Evolutionary conservation across 1,139 yeast genomes (phyloP), one percentile per base, ranked within the genome.

Genomic region (Wickerhamomyces sp.): DNA sequence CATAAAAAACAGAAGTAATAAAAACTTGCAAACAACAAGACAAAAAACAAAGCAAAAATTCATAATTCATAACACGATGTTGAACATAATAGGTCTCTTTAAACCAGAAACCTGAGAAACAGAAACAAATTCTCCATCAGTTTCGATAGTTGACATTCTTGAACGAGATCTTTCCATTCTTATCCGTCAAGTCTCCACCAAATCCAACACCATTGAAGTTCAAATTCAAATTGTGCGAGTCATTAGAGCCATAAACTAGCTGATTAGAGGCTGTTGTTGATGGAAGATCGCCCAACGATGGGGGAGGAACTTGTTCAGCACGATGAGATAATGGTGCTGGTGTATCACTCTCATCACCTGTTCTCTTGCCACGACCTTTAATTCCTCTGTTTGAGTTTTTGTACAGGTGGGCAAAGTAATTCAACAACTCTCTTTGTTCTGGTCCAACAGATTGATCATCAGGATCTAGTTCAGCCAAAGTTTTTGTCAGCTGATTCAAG

Each of bases 311-410:
- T 18, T 18, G 14, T 5, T 8, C 27, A 27, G 15, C 14, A 14
- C 18, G 30, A 10, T 9, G 27, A 10, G 36, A 34, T 35, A 35
- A 39, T 5, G 36, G 23, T 15, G 32, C 13, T 4, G 15, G 18
- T 40, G 42, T 14, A n/a, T 32, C n/a, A 36, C 8, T 23, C 15
- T 15, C 30, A 9, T 26, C 26, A 10, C n/a, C 45, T 1, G 39
- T 5, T 39, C 78, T 73, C 60, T 79, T 85, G 4, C 96, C 96
- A 54, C 97, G 76, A 30, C 97, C 97, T 57, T 87, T 81, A 50
- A 90, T 90, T 27, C 97, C 97, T 59, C 90, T 79, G 60, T 90
- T 90, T 40, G 95, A 80, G 63, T 90, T 88, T 63, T 87, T 88
- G 68, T 90, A 90, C 50, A 90, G 70, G 36, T 80, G 79, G 41